phyloP scores from a whole-genome alignment of 2,329 filamentous ascomycete species.

The Tolypocladium album region DNA sequence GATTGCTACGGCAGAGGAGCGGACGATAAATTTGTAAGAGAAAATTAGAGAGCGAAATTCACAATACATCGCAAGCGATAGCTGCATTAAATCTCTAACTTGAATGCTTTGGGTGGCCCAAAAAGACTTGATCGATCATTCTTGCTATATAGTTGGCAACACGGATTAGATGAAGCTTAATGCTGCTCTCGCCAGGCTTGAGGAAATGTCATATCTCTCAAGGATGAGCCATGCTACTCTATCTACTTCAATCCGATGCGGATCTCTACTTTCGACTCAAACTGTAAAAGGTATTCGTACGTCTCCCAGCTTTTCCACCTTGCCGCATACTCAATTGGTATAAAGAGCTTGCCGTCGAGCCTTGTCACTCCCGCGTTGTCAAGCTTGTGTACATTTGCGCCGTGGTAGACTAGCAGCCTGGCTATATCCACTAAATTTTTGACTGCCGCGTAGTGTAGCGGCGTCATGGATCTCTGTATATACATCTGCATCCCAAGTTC shows the following conservation, averaged over 20 bases:
- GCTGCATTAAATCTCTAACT: too few relatives aligned
- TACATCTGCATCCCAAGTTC: background rate
- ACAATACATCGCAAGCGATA: too few relatives aligned
- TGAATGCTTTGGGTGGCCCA: too few relatives aligned
- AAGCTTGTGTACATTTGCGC: background rate
- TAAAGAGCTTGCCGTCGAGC: background rate
- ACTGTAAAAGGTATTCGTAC: background rate
- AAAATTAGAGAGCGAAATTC: too few relatives aligned
- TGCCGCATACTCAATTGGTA: background rate
- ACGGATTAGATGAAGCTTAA: too few relatives aligned
- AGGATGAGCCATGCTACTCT: too few relatives aligned
- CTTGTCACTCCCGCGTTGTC: background rate
- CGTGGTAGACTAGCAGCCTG: background rate
- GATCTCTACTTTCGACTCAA: background rate
- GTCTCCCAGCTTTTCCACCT: background rate
- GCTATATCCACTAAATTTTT: background rate
- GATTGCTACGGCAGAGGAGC: slow-evolving; percentile 40
- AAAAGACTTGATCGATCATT: too few relatives aligned
- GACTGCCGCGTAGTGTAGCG: background rate
- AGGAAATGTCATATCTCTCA: too few relatives aligned
- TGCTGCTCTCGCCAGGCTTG: too few relatives aligned
- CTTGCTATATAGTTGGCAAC: too few relatives aligned
- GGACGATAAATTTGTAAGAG: slow-evolving; percentile 30
- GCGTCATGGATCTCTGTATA: background rate
- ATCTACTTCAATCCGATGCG: too few relatives aligned